Conservation (phyloP, 352 stramenopile species). For the Aphanomyces euteiches region DNA sequence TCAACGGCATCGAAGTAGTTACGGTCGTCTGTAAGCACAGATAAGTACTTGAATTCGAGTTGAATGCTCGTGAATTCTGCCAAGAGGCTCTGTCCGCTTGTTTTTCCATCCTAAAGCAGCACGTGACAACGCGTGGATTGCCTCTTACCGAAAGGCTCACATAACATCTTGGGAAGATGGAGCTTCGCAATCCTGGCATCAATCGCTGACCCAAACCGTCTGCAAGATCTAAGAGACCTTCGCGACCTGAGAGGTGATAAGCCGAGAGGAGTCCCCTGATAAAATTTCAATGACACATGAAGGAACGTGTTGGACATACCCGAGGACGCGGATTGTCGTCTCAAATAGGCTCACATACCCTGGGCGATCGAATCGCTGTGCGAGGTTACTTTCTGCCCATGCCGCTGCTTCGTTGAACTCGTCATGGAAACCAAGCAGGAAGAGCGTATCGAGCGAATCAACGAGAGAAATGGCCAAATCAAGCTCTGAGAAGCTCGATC, state of each 20-base stretch:
- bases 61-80: slow-evolving; percentile 69
- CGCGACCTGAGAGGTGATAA: slow-evolving; percentile 58
- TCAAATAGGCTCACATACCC: slow-evolving; percentile 76
- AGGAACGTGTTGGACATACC: slow-evolving; percentile 23
- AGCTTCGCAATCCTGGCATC: slow-evolving; percentile 7
- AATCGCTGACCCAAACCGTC: slow-evolving; percentile 49
- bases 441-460: slow-evolving; percentile 75
- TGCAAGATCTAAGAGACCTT: slow-evolving; percentile 52
- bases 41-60: slow-evolving; percentile 80
- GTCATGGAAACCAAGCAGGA: slow-evolving; percentile 69
- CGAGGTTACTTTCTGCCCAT: slow-evolving; percentile 64
- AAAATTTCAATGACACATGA: not conserved
- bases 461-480: slow-evolving; percentile 79
- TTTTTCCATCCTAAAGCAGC: not conserved
- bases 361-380: slow-evolving; percentile 56
- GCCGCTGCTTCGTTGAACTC: slow-evolving; percentile 66
- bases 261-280: slow-evolving; percentile 52
- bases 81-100: slow-evolving; percentile 38
- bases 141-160: slow-evolving; percentile 1
- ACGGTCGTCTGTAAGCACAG: slow-evolving; percentile 49
- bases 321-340: slow-evolving; percentile 72
- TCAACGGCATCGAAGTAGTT: slow-evolving; percentile 70
- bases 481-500: slow-evolving; percentile 43
- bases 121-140: not conserved
- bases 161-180: slow-evolving; percentile 6